Evolutionary conservation across 192 early-diverging fungal genomes (phyloP), one percentile per base, ranked within the genome.

Genomic region (Pecoramyces ruminantium): DNA sequence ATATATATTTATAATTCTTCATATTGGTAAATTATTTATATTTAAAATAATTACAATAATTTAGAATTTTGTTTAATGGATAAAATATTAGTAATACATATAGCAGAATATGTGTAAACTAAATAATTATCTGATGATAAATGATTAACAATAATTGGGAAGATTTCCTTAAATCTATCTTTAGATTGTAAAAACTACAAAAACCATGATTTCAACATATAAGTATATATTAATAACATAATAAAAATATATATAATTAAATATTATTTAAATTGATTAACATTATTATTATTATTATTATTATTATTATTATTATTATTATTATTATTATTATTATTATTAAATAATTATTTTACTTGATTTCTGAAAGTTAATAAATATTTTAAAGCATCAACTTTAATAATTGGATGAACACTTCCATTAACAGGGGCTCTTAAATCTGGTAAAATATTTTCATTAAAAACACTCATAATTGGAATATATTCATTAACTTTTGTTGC

Each of bases 361-460:
- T 90, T 93, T 84, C 97, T 91, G 90, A 99, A 99, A 38, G 94
- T 93, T 85, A 93, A 90, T 16, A 99, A 83, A 83, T 96, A 98
- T 87, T 96, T 97, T 86, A 98, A 93, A 28, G 95, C 95, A 83
- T 96, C 96, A 38, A 93, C 96, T 83, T 95, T 97, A 82, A 99
- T 91, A 78, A 99, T 94, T 25, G 94, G 94, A 80, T 94, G 92
- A 28, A 89, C 85, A 17, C 86, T 85, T 21, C 90, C 93, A 29
- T 90, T 85, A 25, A 94, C 88, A 17, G 90, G 85, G 18, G 89
- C 86, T 78, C 93, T 92, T 80, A 99, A 86, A 83, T 98, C 96
- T 5, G 91, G 91, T 29, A 97, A 86, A 11, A 99, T 90, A 80
- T 98, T 88, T 79, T 91, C 85, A 21, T 86, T 85, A 84, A 97